Conservation (phyloP, 345 rosid species). For the Toxicodendron radicans region DNA sequence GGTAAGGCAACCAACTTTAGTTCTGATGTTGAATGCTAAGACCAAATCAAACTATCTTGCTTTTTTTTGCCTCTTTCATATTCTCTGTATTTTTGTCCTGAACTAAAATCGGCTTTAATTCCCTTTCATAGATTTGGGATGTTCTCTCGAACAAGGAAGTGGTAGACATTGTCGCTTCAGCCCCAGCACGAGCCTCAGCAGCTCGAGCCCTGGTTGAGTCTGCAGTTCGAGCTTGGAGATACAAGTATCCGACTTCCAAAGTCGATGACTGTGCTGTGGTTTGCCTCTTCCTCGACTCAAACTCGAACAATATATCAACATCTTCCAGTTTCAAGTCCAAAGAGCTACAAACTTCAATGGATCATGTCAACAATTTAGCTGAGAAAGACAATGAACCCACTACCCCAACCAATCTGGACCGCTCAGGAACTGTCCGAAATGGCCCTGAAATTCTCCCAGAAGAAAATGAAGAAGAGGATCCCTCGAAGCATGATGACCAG, state of each 20-base stretch:
- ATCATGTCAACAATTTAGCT: conserved; percentile 25
- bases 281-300: conserved; percentile 78
- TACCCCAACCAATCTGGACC: conserved; percentile 32
- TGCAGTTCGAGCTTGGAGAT: conserved; percentile 91
- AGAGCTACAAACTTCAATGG: conserved; percentile 29
- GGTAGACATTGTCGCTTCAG: conserved; percentile 77
- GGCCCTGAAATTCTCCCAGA: conserved; percentile 40
- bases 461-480: conserved; percentile 41
- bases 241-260: conserved; percentile 89
- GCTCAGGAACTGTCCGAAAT: conserved; percentile 39
- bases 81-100: not conserved
- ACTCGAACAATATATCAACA: conserved; percentile 33
- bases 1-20: conserved; percentile 40
- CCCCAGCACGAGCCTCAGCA: conserved; percentile 62
- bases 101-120: not conserved
- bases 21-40: not conserved
- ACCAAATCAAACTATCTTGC: not conserved
- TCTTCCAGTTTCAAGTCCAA: conserved; percentile 42
- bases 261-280: conserved; percentile 97
- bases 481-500: conserved; percentile 38
- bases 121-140: conserved; percentile 76
- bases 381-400: conserved; percentile 34
- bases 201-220: conserved; percentile 82
- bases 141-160: conserved; percentile 89
- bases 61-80: not conserved